These are phyloP conservation scores for Wallacemonas sp. DNA, from an alignment of 208 protist genomes.

Conservation along the genomic window DNA sequence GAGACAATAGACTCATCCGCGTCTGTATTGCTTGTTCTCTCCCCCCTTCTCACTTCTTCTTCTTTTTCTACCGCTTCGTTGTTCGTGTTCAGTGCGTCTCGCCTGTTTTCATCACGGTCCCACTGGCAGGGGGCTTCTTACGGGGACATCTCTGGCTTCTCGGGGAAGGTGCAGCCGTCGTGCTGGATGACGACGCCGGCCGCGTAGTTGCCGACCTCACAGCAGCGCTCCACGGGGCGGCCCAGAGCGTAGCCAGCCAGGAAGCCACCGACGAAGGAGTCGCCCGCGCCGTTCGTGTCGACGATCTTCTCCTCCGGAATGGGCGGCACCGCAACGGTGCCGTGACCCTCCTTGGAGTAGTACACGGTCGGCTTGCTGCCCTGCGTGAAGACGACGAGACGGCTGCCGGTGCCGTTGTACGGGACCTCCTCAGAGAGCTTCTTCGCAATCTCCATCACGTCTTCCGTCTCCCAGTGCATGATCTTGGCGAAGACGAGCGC, in stretches of 20 bases:
- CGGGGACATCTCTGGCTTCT: conserved; percentile 54
- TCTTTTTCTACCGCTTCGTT: neutral
- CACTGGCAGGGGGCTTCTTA: too few species aligned
- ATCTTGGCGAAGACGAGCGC: conserved; percentile 78
- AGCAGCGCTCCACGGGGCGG: conserved; percentile 72
- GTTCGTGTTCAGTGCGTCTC: neutral
- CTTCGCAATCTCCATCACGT: conserved; percentile 41
- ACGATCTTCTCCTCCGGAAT: conserved; percentile 92
- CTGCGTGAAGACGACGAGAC: conserved; percentile 96
- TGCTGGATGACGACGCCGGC: conserved; percentile 93
- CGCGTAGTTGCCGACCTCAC: conserved; percentile 89
- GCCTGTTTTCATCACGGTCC: neutral
- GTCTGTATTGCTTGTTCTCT: too few species aligned
- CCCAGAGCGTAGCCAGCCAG: conserved; percentile 82
- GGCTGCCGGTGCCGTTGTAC: conserved; percentile 80
- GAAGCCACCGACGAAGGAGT: conserved; percentile 98
- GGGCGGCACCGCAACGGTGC: conserved; percentile 55
- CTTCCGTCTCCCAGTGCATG: conserved; percentile 51
- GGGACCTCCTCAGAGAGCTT: conserved; percentile 66
- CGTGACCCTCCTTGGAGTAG: conserved; percentile 43
- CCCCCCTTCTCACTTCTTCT: too few species aligned
- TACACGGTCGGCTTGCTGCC: conserved; percentile 89
- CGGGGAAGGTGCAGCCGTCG: conserved; percentile 92
- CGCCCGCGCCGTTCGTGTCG: conserved; percentile 98
- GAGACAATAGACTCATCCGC: too few species aligned